These are phyloP conservation scores for Amphicarpaea edgeworthii DNA, from an alignment of 306 rosid genomes.

Conservation along the genomic window DNA sequence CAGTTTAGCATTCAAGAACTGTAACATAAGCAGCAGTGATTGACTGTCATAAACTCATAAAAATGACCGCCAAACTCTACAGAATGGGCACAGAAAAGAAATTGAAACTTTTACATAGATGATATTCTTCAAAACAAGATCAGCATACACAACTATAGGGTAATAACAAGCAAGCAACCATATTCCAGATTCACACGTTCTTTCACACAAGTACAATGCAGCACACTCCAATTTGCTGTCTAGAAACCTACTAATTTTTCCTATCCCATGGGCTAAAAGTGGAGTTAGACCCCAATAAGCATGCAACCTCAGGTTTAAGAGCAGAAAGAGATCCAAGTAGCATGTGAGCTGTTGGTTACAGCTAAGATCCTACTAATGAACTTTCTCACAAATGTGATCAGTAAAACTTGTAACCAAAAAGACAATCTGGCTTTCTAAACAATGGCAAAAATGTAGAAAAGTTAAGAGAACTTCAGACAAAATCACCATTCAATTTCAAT, in stretches of 20 bases:
- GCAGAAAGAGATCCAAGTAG: neutral
- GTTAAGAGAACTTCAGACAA: constrained; percentile 5
- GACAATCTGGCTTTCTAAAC: neutral
- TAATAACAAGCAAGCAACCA: constrained; percentile 26
- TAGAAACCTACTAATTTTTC: constrained; percentile 11
- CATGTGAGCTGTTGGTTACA: neutral
- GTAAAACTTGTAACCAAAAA: constrained; percentile 13
- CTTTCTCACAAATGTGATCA: constrained; percentile 19
- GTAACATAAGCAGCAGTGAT: neutral
- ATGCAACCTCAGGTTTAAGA: neutral
- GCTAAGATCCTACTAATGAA: constrained; percentile 39
- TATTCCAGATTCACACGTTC: neutral
- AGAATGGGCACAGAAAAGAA: neutral
- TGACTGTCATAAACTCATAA: neutral
- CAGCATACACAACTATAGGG: neutral
- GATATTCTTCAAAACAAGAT: constrained; percentile 27
- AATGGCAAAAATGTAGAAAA: neutral
- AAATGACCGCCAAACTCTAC: neutral
- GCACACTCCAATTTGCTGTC: neutral
- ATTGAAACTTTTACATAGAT: neutral
- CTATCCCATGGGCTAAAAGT: neutral
- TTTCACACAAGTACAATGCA: constrained; percentile 8
- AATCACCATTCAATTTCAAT: constrained; percentile 9
- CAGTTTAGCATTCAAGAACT: neutral
- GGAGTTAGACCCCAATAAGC: neutral